Evolutionary conservation across 2,329 filamentous ascomycete species (phyloP).

Genomic region (Botrytis byssoidea): DNA sequence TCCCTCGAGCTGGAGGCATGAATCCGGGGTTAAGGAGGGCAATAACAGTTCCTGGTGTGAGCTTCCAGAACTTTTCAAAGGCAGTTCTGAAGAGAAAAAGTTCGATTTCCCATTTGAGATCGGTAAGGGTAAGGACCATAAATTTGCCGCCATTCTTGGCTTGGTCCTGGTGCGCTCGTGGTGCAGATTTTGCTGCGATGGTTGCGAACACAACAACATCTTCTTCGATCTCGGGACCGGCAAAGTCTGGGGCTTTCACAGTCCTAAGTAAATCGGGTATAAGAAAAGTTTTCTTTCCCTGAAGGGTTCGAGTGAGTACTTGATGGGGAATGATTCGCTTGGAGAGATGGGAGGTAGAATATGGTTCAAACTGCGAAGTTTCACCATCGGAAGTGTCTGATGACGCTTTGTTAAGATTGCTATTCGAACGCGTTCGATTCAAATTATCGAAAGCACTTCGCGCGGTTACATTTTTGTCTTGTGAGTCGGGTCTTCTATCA

Average conservation of each 20-base stretch:
- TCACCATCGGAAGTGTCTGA: conserved; percentile 46
- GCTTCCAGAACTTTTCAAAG: conserved; percentile 90
- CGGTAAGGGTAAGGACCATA: conserved; percentile 85
- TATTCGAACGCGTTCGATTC: conserved; percentile 32
- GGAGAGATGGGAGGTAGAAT: conserved; percentile 80
- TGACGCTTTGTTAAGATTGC: not conserved
- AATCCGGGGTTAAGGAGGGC: conserved; percentile 89
- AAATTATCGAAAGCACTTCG: conserved; percentile 7
- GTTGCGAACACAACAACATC: conserved; percentile 90
- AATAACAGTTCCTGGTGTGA: conserved; percentile 86
- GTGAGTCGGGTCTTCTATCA: conserved; percentile 6
- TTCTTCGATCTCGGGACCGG: conserved; percentile 76
- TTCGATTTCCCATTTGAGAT: conserved; percentile 87
- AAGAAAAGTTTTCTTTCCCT: conserved; percentile 72
- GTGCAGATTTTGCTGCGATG: conserved; percentile 83
- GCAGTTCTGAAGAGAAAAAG: conserved; percentile 89
- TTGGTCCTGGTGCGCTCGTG: conserved; percentile 58
- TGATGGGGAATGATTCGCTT: conserved; percentile 80
- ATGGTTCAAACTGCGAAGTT: conserved; percentile 73
- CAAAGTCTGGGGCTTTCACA: conserved; percentile 80
- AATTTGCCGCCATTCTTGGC: conserved; percentile 69
- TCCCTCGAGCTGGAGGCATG: conserved; percentile 78
- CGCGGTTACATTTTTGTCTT: not conserved
- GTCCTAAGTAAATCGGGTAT: conserved; percentile 78
- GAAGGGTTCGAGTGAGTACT: conserved; percentile 73